A percentile compares a stretch with the other conserved stretches of the same genome.
Conservation (phyloP, 805 yeast genomes). For the Monosporozyma solicola region DNA sequence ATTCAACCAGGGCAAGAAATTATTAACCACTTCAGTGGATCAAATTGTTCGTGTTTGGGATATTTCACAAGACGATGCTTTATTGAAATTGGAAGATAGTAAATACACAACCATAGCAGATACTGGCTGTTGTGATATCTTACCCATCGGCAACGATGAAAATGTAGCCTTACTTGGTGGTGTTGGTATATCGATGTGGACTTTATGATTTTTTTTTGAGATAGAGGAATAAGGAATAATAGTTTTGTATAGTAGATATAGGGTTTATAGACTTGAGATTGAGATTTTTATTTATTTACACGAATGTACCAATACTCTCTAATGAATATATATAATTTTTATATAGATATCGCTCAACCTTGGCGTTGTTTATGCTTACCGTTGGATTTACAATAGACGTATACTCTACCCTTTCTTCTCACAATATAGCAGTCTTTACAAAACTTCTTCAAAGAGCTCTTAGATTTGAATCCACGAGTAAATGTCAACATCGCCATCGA, state of each 20-base stretch:
- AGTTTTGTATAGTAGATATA: background rate
- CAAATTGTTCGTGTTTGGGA: conserved; percentile 68
- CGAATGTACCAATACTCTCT: background rate
- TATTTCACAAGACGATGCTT: conserved; percentile 20
- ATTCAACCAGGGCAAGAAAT: conserved; percentile 22
- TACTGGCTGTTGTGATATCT: conserved; percentile 62
- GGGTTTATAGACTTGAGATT: background rate
- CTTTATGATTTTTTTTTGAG: conserved; percentile 2
- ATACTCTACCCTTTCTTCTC: conserved; percentile 89
- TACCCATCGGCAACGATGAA: conserved; percentile 24
- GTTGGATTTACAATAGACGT: conserved; percentile 86
- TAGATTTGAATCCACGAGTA: conserved; percentile 76
- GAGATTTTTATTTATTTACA: background rate
- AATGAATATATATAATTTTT: background rate
- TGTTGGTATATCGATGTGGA: conserved; percentile 63
- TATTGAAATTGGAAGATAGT: conserved; percentile 30
- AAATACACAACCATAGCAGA: conserved; percentile 81
- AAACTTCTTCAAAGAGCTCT: conserved; percentile 87
- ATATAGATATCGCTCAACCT: conserved; percentile 35
- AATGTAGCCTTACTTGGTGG: conserved; percentile 52
- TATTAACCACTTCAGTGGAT: conserved; percentile 71
- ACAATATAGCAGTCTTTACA: conserved; percentile 89
- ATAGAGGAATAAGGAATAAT: background rate
- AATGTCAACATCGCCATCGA: background rate
- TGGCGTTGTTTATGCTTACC: conserved; percentile 94